Conservation (phyloP, 2,329 filamentous ascomycete species). For the Lojkania enalia region DNA sequence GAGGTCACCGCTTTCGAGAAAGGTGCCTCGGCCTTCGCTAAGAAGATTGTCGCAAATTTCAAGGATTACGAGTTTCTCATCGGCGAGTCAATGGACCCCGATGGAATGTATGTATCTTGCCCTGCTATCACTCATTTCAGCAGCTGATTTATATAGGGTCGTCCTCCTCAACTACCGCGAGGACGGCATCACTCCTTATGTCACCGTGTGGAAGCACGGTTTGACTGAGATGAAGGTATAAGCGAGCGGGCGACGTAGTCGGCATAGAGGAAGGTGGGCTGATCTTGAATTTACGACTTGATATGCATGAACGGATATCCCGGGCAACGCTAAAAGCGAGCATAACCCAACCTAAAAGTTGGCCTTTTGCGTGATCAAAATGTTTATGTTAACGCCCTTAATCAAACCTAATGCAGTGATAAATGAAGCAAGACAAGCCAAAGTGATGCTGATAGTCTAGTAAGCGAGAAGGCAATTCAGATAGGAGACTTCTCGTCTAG, state of each 20-base stretch:
- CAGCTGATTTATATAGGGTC: slow-evolving; percentile 58
- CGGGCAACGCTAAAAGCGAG: slow-evolving; percentile 39
- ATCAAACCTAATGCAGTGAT: no score
- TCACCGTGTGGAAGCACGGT: slow-evolving; percentile 95
- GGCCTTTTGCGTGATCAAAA: not conserved
- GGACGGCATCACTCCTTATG: slow-evolving; percentile 87
- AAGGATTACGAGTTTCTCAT: slow-evolving; percentile 96
- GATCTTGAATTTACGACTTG: slow-evolving; percentile 43
- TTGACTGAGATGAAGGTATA: slow-evolving; percentile 90
- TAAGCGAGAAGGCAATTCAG: no score
- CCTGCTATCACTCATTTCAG: not conserved
- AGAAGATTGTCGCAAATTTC: slow-evolving; percentile 83
- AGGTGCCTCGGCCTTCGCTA: slow-evolving; percentile 73
- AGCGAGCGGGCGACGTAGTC: slow-evolving; percentile 14
- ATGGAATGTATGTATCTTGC: slow-evolving; percentile 77
- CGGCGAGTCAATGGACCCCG: slow-evolving; percentile 88
- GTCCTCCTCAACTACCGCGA: slow-evolving; percentile 97
- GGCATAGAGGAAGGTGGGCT: slow-evolving; percentile 20
- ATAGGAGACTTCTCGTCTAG: no score
- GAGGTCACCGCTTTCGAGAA: slow-evolving; percentile 79
- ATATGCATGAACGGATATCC: slow-evolving; percentile 44
- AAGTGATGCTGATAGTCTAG: no score
- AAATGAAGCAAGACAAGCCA: no score
- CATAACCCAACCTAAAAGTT: slow-evolving; percentile 33
- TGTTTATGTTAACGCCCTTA: no score